Base-by-base conservation (phyloP, 1,284 basidiomycete genomes). In the Cystobasidium slooffiae region DNA sequence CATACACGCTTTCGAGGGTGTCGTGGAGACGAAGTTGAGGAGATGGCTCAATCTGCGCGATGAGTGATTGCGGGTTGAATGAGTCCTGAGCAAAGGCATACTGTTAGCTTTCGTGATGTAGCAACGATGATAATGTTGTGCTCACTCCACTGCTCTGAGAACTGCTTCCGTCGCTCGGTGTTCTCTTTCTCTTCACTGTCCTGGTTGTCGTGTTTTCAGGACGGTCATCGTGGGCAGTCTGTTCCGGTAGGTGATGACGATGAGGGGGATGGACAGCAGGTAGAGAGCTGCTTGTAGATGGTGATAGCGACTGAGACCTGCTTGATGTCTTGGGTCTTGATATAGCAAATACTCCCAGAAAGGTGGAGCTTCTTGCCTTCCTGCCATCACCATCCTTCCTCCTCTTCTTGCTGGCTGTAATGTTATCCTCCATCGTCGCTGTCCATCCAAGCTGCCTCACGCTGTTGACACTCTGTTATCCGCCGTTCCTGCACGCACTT, bases 331-430 rank as follows among this genome's bases (percentile, higher is more conserved):
- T 37, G 22, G 66, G 66, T 22, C 66, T 51, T 16, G 66, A 68
- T 6, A 68, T 31, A 6, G 66, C 66, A 68, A 43, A 68, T 37
- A 68, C 66, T 18, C 66, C 66, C 22, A 68, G 12, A 31, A 68
- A 68, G 8, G 53, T 20, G 1, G 44, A 46, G 37, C 47, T 63
- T 14, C 16, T 16, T 18, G 39, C 6, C 1, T 20, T 18, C 59
- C 39, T 9, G 39, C 5, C 31, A 31, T 31, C 31, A 31, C 31
- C 31, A 2, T 31, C 31, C 31, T 39, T 59, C 16, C 56, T 31
- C 37, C 56, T 59, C 22, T 9, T 12, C 1, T 56, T 37, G 56
- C 56, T 31, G 31, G 31, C 31, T 31, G 31, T 31, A 31, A 5
- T 31, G 31, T 31, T 59, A 43, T 59, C 56, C 56, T n/a, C 39